A percentile compares a stretch with the other conserved stretches of the same genome.
These are phyloP conservation scores for Tolypocladium tropicale DNA, from an alignment of 2,329 filamentous ascomycete genomes.

Conservation along the genomic window DNA sequence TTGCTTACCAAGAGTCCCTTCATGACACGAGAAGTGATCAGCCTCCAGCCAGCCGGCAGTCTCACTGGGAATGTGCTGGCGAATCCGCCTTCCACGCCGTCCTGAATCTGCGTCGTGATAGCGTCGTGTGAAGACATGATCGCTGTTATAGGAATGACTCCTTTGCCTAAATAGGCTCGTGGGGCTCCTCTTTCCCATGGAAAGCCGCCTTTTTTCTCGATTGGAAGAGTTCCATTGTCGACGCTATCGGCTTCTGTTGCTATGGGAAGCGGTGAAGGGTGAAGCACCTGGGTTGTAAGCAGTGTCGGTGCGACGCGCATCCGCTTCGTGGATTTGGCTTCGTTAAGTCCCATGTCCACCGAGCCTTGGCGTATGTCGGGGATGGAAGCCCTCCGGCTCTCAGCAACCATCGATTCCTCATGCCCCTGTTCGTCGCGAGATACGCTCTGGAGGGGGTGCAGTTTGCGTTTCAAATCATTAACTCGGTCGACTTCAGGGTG, in stretches of 20 bases:
- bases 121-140: conserved; percentile 12
- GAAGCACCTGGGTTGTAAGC: conserved; percentile 5
- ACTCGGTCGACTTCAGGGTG: not conserved
- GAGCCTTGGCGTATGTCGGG: not conserved
- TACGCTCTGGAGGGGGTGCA: not conserved
- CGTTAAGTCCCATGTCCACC: not conserved
- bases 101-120: conserved; percentile 13
- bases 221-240: no score
- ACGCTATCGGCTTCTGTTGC: conserved; percentile 3
- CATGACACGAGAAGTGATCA: conserved; percentile 31
- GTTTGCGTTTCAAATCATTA: not conserved
- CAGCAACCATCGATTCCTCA: not conserved
- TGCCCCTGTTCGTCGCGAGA: not conserved
- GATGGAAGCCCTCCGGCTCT: not conserved
- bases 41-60: conserved; percentile 31
- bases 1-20: conserved; percentile 27
- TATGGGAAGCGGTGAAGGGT: conserved; percentile 1
- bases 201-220: not conserved
- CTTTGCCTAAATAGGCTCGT: conserved; percentile 25
- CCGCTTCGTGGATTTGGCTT: conserved; percentile 12
- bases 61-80: conserved; percentile 10
- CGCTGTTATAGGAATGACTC: conserved; percentile 12
- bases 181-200: conserved; percentile 11
- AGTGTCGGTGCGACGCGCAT: conserved; percentile 16
- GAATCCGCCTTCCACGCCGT: conserved; percentile 15